Evolutionary conservation across 306 rosid genomes (phyloP).

Genomic region (Bauhinia variegata): DNA sequence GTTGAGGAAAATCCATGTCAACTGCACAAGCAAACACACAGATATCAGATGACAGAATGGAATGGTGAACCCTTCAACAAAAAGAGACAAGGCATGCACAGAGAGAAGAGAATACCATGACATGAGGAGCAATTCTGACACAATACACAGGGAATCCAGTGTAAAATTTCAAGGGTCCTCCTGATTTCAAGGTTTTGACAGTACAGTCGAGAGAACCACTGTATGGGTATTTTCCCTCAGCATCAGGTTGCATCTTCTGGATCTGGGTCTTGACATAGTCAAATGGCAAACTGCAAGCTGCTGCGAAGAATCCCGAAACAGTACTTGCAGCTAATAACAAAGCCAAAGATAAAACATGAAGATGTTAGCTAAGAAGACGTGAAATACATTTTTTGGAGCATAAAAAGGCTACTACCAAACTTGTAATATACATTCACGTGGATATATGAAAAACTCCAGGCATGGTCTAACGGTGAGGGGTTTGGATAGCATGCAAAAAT

Average conservation of each 20-base stretch:
- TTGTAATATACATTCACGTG: too few relatives aligned
- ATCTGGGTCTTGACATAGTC: constrained; percentile 96
- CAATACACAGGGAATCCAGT: constrained; percentile 95
- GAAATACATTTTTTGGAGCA: constrained; percentile 1
- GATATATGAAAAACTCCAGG: too few relatives aligned
- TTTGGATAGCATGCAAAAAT: too few relatives aligned
- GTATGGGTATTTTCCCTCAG: constrained; percentile 86
- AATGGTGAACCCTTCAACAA: not conserved
- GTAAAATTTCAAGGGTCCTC: constrained; percentile 88
- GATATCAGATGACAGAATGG: constrained; percentile 1
- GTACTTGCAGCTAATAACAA: constrained; percentile 71
- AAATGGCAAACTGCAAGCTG: constrained; percentile 97
- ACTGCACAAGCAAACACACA: constrained; percentile 55
- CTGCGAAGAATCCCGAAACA: constrained; percentile 88
- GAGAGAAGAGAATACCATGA: constrained; percentile 69
- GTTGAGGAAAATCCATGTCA: constrained; percentile 98
- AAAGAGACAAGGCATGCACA: not conserved
- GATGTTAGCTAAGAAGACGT: constrained; percentile 9
- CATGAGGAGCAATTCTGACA: constrained; percentile 92
- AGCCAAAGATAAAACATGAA: not conserved
- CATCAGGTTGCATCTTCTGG: constrained; percentile 98
- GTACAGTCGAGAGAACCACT: constrained; percentile 88
- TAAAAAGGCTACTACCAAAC: too few relatives aligned
- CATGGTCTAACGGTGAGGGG: too few relatives aligned
- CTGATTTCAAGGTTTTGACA: constrained; percentile 70